Base-by-base conservation (phyloP, 2,329 filamentous ascomycete species). In the Mariannaea elegans region DNA sequence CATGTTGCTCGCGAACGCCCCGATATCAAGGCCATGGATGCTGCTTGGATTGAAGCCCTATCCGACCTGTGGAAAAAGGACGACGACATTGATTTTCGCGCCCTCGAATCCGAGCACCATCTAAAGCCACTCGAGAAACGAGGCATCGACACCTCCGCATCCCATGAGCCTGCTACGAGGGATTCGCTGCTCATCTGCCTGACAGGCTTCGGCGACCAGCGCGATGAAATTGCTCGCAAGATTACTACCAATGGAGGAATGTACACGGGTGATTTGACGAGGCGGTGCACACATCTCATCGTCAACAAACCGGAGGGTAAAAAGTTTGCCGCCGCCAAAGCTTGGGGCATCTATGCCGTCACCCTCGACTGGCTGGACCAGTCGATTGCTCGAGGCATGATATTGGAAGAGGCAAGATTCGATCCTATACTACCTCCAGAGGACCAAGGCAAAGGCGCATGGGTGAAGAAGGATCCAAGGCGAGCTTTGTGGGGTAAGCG, bases 1-100 rank as follows among this genome's bases (percentile, higher is more conserved):
- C 97, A 97, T 81, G 94, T 98, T 71, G 95, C 94, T 53, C 92
- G 90, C 72, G 91, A 94, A 74, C 87, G 95, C 51, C 88, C 90
- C 46, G 95, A 99, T 72, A 89, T 99, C 71, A 88, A 87, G 73
- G 89, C 93, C 48, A 89, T 99, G 79, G 86, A 86, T 41, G 86
- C 90, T n/a, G 85, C 87, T 71, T 99, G 93, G 92, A 84, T 99
- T 48, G 88, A 94, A 56, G 91, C 90, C 14, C 84, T 97, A 16
- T 85, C 91, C 23, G 82, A 89, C 23, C 81, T 88, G 42, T 99
- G 95, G 95, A 90, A 94, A 66, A 81, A 87, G 49, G 94, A 93
- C 56, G 93, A 93, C 47, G 86, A 87, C 44, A 89, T 94, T 39
- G 87, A 97, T 72, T 85, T 95, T 52, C 77, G 78, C 29, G 81